phyloP scores from a whole-genome alignment of 257 asterid species.

The Fraxinus pennsylvanica region DNA sequence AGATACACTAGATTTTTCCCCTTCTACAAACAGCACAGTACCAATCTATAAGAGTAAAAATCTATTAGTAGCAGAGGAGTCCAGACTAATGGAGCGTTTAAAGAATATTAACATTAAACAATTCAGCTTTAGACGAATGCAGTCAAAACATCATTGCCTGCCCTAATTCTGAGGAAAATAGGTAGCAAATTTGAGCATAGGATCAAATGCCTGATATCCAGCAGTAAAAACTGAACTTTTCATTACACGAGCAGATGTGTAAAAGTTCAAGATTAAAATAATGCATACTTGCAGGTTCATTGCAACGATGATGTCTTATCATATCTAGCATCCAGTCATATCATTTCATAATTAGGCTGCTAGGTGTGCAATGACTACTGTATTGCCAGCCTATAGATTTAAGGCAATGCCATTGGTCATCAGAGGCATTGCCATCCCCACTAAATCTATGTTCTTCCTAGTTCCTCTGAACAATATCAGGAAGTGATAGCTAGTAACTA shows the following conservation, averaged over 20 bases:
- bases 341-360: conserved; percentile 19
- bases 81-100: background rate
- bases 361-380: conserved; percentile 21
- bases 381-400: conserved; percentile 16
- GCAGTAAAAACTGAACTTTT: conserved; percentile 14
- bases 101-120: background rate
- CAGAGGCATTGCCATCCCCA: background rate
- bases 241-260: background rate
- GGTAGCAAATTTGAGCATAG: background rate
- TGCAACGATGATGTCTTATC: background rate
- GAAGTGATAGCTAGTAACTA: conserved; percentile 14
- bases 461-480: background rate
- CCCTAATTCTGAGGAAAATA: conserved; percentile 5
- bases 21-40: background rate
- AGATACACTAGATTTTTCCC: background rate
- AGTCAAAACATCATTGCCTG: background rate
- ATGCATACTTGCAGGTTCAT: conserved; percentile 18
- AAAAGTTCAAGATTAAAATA: conserved; percentile 4
- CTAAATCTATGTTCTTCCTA: conserved; percentile 11
- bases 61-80: background rate
- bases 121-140: background rate
- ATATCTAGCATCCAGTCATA: conserved; percentile 19
- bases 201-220: background rate
- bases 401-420: conserved; percentile 1
- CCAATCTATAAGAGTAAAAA: background rate